Conservation (phyloP, 768 basidiomycete species). For the Austroboletus eburneus region DNA sequence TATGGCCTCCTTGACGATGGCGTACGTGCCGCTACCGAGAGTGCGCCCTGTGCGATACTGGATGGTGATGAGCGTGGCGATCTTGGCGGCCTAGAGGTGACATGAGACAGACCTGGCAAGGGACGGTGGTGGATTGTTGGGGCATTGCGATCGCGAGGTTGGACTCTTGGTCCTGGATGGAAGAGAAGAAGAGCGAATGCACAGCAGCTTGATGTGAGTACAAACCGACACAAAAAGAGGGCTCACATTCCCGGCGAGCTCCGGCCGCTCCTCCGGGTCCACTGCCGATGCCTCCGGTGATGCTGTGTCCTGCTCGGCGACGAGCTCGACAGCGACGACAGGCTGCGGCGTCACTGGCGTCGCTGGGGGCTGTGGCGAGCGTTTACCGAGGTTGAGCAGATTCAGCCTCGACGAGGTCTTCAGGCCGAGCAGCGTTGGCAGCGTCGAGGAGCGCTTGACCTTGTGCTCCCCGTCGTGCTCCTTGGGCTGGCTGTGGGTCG, state of each 20-base stretch:
- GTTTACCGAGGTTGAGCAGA: slow-evolving; percentile 24
- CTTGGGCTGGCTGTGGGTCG: slow-evolving; percentile 24
- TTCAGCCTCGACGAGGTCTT: slow-evolving; percentile 29
- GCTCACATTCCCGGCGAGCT: slow-evolving; percentile 18
- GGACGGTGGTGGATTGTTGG: slow-evolving; percentile 36
- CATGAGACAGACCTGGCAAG: slow-evolving; percentile 45
- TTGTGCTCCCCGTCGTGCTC: slow-evolving; percentile 21
- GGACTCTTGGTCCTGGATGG: slow-evolving; percentile 14
- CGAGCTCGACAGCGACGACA: slow-evolving; percentile 4
- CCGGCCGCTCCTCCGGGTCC: slow-evolving; percentile 26
- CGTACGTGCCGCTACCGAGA: slow-evolving; percentile 89
- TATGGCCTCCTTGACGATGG: slow-evolving; percentile 92
- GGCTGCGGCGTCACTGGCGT: slow-evolving; percentile 24
- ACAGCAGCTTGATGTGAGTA: slow-evolving; percentile 3
- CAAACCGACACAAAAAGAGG: slow-evolving; percentile 1
- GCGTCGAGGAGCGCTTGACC: slow-evolving; percentile 21
- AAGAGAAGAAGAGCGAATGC: slow-evolving; percentile 3
- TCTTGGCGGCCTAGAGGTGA: too few relatives aligned
- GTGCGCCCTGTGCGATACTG: slow-evolving; percentile 90
- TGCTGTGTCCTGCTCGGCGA: slow-evolving; percentile 16
- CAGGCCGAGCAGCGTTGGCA: slow-evolving; percentile 21
- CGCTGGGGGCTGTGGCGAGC: slow-evolving; percentile 29
- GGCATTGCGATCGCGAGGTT: slow-evolving; percentile 24
- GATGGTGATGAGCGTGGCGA: too few relatives aligned
- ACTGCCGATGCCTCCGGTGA: slow-evolving; percentile 20